phyloP scores from a whole-genome alignment of 2,329 filamentous ascomycete species.

The Alternaria ethzedia region DNA sequence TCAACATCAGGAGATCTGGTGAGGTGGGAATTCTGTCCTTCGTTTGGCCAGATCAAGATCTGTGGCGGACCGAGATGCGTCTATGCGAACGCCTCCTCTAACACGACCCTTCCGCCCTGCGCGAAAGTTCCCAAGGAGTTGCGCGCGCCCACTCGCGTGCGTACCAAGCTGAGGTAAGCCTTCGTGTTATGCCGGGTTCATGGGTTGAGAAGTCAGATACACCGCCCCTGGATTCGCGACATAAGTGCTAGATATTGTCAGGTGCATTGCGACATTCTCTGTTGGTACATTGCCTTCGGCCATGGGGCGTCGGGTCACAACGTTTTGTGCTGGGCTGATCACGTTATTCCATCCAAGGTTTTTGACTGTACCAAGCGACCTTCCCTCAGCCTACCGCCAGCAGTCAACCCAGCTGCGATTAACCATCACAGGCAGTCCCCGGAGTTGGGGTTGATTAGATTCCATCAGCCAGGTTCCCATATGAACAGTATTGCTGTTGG shows the following conservation, averaged over 20 bases:
- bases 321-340: neutral
- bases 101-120: neutral
- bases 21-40: neutral
- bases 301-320: neutral
- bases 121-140: neutral
- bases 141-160: neutral
- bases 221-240: neutral
- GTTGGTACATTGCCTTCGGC: neutral
- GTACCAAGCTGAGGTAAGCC: neutral
- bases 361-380: neutral
- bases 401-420: neutral
- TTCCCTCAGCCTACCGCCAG: neutral
- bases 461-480: neutral
- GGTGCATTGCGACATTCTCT: neutral
- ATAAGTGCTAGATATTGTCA: neutral
- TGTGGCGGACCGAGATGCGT: neutral
- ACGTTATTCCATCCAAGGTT: neutral
- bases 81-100: neutral
- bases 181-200: neutral
- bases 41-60: neutral
- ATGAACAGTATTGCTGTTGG: neutral
- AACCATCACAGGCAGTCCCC: neutral
- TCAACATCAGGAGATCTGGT: neutral
- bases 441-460: rapidly evolving
- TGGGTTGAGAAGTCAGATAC: neutral